Evolutionary conservation across 1,139 yeast species (phyloP).

Genomic region (Hanseniaspora uvarum): DNA sequence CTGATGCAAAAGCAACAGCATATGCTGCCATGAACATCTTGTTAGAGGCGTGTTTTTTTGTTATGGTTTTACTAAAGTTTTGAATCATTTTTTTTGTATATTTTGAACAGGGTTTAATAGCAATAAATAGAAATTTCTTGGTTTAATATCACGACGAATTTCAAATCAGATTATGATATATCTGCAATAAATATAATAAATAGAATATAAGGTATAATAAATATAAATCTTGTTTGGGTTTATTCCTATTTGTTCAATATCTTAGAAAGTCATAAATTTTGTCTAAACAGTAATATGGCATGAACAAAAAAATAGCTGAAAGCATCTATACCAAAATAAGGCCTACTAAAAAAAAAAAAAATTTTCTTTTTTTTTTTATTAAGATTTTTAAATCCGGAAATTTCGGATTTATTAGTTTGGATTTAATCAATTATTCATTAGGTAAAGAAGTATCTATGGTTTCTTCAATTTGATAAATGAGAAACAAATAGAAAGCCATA

Average conservation of each 20-base stretch:
- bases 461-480: no score
- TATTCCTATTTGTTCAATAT: neutral
- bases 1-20: constrained; percentile 35
- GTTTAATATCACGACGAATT: neutral
- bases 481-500: no score
- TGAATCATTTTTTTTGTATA: neutral
- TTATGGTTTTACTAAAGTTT: constrained; percentile 30
- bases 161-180: neutral
- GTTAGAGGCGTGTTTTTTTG: constrained; percentile 33
- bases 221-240: neutral
- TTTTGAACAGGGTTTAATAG: neutral
- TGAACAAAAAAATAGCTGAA: no score
- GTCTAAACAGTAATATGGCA: neutral
- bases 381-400: neutral
- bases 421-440: neutral
- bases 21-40: constrained; percentile 34
- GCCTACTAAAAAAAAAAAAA: neutral
- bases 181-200: neutral
- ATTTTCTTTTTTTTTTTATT: neutral
- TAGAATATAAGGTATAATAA: neutral
- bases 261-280: neutral
- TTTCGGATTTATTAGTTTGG: neutral
- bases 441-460: no score
- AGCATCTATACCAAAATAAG: no score
- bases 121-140: neutral